Evolutionary conservation across 345 rosid genomes (phyloP).

Genomic region (Lagerstroemia speciosa): DNA sequence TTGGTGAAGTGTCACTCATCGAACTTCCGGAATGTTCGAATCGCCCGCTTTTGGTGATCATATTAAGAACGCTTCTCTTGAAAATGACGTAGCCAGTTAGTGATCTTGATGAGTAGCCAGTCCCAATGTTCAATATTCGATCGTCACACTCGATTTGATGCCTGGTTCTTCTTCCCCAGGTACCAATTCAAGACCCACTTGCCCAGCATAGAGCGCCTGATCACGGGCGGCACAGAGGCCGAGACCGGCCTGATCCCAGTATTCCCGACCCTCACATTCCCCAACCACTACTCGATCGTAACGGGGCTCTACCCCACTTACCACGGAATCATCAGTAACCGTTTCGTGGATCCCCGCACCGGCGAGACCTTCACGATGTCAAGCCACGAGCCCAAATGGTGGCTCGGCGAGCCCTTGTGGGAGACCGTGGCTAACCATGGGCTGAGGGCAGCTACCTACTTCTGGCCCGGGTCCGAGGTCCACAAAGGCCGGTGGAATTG

Average conservation of each 20-base stretch:
- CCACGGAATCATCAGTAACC: slow-evolving; percentile 73
- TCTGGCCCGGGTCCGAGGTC: slow-evolving; percentile 98
- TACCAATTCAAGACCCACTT: slow-evolving; percentile 72
- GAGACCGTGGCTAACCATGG: slow-evolving; percentile 83
- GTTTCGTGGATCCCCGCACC: slow-evolving; percentile 53
- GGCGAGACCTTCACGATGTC: slow-evolving; percentile 54
- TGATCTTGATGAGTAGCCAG: background rate
- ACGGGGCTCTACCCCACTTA: slow-evolving; percentile 84
- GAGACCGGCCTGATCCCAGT: slow-evolving; percentile 82
- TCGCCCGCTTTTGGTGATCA: too few relatives aligned
- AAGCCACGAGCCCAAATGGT: slow-evolving; percentile 87
- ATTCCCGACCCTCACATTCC: slow-evolving; percentile 80
- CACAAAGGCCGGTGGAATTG: slow-evolving; percentile 82
- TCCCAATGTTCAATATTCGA: background rate
- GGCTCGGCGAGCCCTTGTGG: slow-evolving; percentile 95
- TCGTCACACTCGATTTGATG: background rate
- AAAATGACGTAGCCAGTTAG: background rate
- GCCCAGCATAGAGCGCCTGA: slow-evolving; percentile 64
- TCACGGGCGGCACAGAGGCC: slow-evolving; percentile 76
- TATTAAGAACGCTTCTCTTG: background rate
- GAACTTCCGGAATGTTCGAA: too few relatives aligned
- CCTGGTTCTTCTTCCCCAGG: background rate
- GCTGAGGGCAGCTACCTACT: slow-evolving; percentile 69
- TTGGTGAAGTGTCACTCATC: too few relatives aligned
- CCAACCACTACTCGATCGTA: slow-evolving; percentile 87